Conservation (phyloP, 352 stramenopile genomes). For the Plasmopara muralis region DNA sequence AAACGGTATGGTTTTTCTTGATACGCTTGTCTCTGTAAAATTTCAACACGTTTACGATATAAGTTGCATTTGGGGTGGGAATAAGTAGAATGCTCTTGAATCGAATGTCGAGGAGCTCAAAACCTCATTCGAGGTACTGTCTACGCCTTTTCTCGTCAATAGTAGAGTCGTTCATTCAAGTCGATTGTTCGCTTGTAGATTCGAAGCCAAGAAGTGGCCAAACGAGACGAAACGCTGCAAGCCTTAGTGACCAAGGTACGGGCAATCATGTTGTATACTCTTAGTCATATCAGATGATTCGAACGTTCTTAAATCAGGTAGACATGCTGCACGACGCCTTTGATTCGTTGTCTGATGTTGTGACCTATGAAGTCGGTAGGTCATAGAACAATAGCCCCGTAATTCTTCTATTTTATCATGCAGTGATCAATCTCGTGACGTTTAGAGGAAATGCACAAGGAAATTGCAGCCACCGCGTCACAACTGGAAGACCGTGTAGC, state of each 20-base stretch:
- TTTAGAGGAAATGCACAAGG: constrained; percentile 31
- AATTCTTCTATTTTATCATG: not conserved
- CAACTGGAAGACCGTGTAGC: constrained; percentile 28
- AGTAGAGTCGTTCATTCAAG: no score
- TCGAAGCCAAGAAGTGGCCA: constrained; percentile 34
- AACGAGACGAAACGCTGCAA: constrained; percentile 43
- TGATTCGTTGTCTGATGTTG: constrained; percentile 48
- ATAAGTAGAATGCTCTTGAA: constrained; percentile 36
- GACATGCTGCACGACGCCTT: constrained; percentile 46
- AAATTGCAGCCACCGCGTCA: constrained; percentile 15
- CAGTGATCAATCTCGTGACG: not conserved
- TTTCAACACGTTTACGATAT: no score
- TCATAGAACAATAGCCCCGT: not conserved
- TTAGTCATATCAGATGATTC: not conserved
- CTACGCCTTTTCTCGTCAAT: no score
- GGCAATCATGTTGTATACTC: no score
- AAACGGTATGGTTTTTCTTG: constrained; percentile 26
- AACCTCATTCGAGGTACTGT: constrained; percentile 39
- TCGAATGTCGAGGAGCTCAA: constrained; percentile 51
- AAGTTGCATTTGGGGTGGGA: not conserved
- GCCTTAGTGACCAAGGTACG: constrained; percentile 33
- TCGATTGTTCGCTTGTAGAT: constrained; percentile 19
- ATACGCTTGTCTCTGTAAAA: no score
- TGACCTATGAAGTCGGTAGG: constrained; percentile 44
- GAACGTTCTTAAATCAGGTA: constrained; percentile 22